A percentile compares a stretch with the other conserved stretches of the same genome.
These are phyloP conservation scores for Phaeomoniella chlamydospora DNA, from an alignment of 2,329 filamentous ascomycete species.

Conservation along the genomic window DNA sequence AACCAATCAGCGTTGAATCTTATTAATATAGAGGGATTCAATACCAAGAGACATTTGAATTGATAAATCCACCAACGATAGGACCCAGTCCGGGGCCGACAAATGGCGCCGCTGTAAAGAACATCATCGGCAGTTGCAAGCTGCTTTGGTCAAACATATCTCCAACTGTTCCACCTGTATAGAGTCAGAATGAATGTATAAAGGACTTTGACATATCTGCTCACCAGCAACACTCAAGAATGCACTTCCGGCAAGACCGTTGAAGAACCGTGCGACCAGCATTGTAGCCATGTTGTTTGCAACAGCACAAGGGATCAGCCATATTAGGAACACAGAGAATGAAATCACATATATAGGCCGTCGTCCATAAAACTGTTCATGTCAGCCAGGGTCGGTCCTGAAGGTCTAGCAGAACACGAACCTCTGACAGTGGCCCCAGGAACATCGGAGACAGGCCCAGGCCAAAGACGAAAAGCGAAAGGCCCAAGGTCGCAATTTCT, in stretches of 20 bases:
- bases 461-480: constrained; percentile 73
- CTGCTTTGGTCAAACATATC: constrained; percentile 53
- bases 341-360: constrained; percentile 64
- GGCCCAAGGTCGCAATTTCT: constrained; percentile 61
- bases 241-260: constrained; percentile 30
- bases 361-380: constrained; percentile 57
- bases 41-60: background rate
- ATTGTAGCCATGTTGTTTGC: constrained; percentile 65
- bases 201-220: no score
- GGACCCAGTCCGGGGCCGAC: constrained; percentile 7
- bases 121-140: constrained; percentile 61
- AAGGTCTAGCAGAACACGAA: constrained; percentile 1
- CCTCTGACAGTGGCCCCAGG: constrained; percentile 47
- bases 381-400: no score
- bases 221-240: constrained; percentile 52
- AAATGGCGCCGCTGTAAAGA: constrained; percentile 37
- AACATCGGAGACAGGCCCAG: constrained; percentile 51
- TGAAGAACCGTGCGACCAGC: constrained; percentile 60
- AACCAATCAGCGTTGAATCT: constrained; percentile 65
- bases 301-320: constrained; percentile 65
- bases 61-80: constrained; percentile 8
- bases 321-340: constrained; percentile 60
- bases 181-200: no score
- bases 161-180: constrained; percentile 54
- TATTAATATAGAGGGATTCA: constrained; percentile 32